Percentiles rank a stretch among this genome's conserved stretches.
These are phyloP conservation scores for Moesziomyces sp. DNA, from an alignment of 1,284 basidiomycete genomes.

Conservation along the genomic window DNA sequence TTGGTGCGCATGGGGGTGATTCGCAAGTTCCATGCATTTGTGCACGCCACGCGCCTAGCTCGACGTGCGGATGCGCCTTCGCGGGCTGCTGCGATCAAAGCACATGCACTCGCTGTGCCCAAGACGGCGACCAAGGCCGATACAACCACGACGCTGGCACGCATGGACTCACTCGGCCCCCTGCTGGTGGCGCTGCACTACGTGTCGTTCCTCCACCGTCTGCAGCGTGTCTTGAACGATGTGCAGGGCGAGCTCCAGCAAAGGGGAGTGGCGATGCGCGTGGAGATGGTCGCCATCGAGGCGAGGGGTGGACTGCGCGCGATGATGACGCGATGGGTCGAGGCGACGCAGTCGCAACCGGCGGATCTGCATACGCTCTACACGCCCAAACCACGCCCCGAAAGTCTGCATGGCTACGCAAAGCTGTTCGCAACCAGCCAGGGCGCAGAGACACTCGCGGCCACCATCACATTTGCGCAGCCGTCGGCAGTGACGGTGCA, in stretches of 20 bases:
- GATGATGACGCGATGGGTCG: not conserved
- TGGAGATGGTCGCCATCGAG: constrained; percentile 16
- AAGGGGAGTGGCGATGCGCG: not conserved
- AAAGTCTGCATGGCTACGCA: constrained; percentile 9
- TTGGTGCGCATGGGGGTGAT: constrained; percentile 36
- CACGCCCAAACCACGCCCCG: not conserved
- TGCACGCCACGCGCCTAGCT: not conserved
- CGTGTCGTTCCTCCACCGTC: constrained; percentile 38
- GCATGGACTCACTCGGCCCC: constrained; percentile 23
- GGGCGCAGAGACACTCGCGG: constrained; percentile 5
- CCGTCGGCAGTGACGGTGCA: constrained; percentile 2
- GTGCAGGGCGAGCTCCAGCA: not conserved
- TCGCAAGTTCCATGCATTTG: constrained; percentile 33
- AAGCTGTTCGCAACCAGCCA: constrained; percentile 4
- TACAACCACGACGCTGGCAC: constrained; percentile 9
- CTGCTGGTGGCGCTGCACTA: constrained; percentile 36
- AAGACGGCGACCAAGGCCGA: constrained; percentile 12
- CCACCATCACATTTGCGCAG: constrained; percentile 15
- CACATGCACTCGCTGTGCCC: constrained; percentile 9
- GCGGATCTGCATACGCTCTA: not conserved
- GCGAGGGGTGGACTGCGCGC: not conserved
- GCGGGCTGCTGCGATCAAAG: constrained; percentile 19
- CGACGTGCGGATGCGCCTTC: constrained; percentile 15
- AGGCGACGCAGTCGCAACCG: not conserved
- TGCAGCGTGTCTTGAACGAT: constrained; percentile 4